Evolutionary conservation across 2,329 filamentous ascomycete genomes (phyloP).

Genomic region (Exophiala spinifera): DNA sequence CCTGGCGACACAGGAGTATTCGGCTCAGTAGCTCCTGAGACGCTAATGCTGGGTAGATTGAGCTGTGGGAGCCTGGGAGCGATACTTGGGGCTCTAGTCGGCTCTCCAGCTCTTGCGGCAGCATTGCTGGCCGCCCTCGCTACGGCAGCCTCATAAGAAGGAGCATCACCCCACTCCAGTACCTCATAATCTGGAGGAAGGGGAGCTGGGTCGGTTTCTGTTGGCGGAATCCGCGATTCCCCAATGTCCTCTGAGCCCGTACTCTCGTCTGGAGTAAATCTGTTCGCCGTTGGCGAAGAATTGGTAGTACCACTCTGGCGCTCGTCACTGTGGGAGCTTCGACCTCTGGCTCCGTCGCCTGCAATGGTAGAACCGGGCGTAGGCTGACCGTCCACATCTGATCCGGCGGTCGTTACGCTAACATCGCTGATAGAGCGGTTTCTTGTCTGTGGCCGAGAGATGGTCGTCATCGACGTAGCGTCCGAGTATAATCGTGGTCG

Average conservation of each 20-base stretch:
- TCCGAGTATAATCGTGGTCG: conserved; percentile 21
- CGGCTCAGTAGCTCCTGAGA: conserved; percentile 28
- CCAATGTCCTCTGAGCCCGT: conserved; percentile 36
- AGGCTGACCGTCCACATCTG: conserved; percentile 13
- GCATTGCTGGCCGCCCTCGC: conserved; percentile 25
- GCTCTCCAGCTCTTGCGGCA: conserved; percentile 10
- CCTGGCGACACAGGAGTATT: conserved; percentile 23
- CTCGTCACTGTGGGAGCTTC: conserved; percentile 17
- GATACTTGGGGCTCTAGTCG: conserved; percentile 13
- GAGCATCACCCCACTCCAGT: conserved; percentile 42
- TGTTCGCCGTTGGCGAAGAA: conserved; percentile 32
- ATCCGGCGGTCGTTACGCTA: conserved; percentile 32
- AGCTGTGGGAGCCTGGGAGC: conserved; percentile 23
- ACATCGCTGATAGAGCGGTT: conserved; percentile 36
- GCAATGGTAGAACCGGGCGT: conserved; percentile 12
- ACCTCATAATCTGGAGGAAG: conserved; percentile 42
- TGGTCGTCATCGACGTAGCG: conserved; percentile 19
- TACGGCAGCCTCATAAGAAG: conserved; percentile 35
- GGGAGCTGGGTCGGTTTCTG: conserved; percentile 7
- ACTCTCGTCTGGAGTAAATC: conserved; percentile 28
- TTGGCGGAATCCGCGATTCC: conserved; percentile 36
- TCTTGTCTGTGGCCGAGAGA: conserved; percentile 33
- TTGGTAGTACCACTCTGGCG: conserved; percentile 26
- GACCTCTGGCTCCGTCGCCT: conserved; percentile 7
- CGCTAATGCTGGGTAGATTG: conserved; percentile 28